Evolutionary conservation across 306 rosid genomes (phyloP).

Genomic region (Pterocarpus santalinus): DNA sequence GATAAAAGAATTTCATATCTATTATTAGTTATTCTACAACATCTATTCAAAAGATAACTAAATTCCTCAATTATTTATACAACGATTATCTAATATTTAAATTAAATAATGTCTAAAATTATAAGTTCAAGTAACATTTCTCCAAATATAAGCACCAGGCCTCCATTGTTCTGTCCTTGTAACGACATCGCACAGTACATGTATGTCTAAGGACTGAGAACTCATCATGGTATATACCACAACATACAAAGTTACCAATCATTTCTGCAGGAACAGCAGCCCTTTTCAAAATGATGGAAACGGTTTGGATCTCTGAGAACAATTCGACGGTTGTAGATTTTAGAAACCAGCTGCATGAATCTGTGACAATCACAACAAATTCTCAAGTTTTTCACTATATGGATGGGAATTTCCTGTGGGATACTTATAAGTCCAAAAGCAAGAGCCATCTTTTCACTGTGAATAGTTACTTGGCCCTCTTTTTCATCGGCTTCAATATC

Average conservation of each 20-base stretch:
- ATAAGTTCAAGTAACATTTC: no score
- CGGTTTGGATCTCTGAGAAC: conserved; percentile 67
- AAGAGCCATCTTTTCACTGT: conserved; percentile 72
- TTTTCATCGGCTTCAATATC: conserved; percentile 61
- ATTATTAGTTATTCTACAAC: no score
- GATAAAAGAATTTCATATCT: no score
- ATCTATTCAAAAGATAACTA: no score
- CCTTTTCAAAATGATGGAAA: conserved; percentile 63
- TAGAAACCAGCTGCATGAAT: conserved; percentile 64
- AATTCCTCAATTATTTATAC: no score
- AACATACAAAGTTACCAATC: conserved; percentile 51
- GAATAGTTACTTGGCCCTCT: conserved; percentile 52
- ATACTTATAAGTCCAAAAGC: conserved; percentile 59
- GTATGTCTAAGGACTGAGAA: conserved; percentile 5
- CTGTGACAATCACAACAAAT: conserved; percentile 69
- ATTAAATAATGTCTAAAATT: no score
- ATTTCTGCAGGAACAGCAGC: conserved; percentile 61
- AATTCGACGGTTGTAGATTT: conserved; percentile 52
- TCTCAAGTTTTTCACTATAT: conserved; percentile 70
- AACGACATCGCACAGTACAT: conserved; percentile 7
- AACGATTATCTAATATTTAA: no score
- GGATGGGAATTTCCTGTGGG: conserved; percentile 53
- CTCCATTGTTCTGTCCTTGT: background rate
- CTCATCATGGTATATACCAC: background rate
- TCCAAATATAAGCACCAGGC: background rate